Conservation (phyloP, 192 early-diverging fungal species). For the Lunasporangiospora selenospora region DNA sequence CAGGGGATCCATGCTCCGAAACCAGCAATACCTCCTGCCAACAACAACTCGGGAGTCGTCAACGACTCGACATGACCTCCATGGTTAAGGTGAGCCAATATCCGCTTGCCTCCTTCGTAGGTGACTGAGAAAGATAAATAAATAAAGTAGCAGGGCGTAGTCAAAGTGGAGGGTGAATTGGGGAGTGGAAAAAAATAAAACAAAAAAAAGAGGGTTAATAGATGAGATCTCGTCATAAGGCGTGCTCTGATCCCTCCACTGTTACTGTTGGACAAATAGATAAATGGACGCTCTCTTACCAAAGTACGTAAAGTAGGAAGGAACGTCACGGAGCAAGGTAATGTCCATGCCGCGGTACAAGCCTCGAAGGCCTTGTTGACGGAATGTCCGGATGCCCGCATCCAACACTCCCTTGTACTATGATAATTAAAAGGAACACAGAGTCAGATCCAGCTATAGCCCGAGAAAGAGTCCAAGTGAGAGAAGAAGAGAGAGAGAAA, state of each 20-base stretch:
- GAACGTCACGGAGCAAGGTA: constrained; percentile 90
- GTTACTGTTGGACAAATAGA: too few species aligned
- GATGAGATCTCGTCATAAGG: background rate
- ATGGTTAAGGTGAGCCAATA: constrained; percentile 61
- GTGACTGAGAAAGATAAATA: constrained; percentile 52
- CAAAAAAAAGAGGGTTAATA: background rate
- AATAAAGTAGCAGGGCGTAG: too few species aligned
- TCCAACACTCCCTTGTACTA: constrained; percentile 92
- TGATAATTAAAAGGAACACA: background rate
- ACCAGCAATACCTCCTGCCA: constrained; percentile 94
- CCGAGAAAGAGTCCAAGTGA: background rate
- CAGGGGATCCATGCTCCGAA: constrained; percentile 89
- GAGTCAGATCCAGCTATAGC: background rate
- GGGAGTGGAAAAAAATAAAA: background rate
- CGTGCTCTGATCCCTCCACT: too few species aligned
- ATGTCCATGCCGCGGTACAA: constrained; percentile 93
- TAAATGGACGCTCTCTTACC: too few species aligned
- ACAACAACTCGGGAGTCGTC: constrained; percentile 78
- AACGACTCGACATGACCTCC: constrained; percentile 68
- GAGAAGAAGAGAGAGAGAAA: constrained; percentile 2
- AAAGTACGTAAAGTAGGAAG: constrained; percentile 94
- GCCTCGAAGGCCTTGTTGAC: constrained; percentile 75
- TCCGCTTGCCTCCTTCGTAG: constrained; percentile 84
- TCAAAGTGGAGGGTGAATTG: background rate
- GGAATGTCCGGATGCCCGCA: constrained; percentile 79